phyloP scores from a whole-genome alignment of 495 filamentous ascomycete genomes.

The Neurospora sp. region DNA sequence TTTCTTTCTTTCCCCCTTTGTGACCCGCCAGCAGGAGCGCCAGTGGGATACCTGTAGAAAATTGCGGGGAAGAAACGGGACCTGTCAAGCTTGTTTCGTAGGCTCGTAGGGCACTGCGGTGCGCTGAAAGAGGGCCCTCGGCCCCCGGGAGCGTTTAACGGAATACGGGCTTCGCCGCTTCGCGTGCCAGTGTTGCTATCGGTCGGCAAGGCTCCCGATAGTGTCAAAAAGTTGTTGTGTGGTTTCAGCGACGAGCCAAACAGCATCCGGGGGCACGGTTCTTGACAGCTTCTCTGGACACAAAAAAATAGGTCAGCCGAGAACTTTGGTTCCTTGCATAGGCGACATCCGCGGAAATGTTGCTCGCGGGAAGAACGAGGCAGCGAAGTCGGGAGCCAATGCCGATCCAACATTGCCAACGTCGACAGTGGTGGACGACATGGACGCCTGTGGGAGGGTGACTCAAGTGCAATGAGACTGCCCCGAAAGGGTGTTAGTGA shows the following conservation, averaged over 20 bases:
- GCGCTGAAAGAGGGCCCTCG: background rate
- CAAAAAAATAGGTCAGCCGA: background rate
- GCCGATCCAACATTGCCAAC: constrained; percentile 7
- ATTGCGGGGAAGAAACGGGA: background rate
- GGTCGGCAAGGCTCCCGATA: background rate
- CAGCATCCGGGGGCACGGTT: background rate
- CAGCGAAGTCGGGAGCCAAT: constrained; percentile 7
- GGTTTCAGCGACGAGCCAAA: background rate
- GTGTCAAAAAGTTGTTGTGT: background rate
- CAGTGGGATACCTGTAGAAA: too few relatives aligned
- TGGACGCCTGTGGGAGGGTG: background rate
- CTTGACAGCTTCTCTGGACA: background rate
- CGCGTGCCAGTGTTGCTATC: background rate
- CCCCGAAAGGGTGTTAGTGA: constrained; percentile 16
- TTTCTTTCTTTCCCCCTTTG: background rate
- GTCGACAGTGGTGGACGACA: background rate
- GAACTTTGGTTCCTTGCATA: background rate
- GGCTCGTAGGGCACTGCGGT: background rate
- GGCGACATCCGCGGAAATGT: constrained; percentile 20
- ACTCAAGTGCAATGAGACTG: constrained; percentile 6
- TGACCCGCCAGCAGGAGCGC: background rate
- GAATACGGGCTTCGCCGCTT: background rate
- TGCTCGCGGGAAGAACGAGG: background rate
- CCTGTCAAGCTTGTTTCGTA: background rate
- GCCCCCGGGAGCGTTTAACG: background rate